Evolutionary conservation across 2,329 filamentous ascomycete genomes (phyloP).

Genomic region (Sclerotinia minor): DNA sequence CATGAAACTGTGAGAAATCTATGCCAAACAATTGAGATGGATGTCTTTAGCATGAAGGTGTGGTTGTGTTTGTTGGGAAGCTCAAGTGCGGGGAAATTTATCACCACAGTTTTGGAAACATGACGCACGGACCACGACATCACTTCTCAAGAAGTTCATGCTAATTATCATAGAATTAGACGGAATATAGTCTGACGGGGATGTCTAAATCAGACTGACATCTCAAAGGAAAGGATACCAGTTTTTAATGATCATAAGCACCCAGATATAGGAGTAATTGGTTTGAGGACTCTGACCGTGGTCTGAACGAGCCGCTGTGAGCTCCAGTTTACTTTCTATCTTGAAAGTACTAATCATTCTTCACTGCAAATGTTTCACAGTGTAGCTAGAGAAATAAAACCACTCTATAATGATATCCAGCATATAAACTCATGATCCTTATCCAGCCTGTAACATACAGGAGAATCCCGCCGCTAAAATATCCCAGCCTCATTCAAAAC

Average conservation of each 20-base stretch:
- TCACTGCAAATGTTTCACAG: neutral
- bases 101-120: neutral
- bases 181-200: too few species aligned
- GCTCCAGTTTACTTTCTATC: neutral
- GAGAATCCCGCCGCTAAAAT: neutral
- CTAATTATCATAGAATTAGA: neutral
- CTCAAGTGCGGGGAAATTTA: slow-evolving; percentile 12
- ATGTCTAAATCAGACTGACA: neutral
- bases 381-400: neutral
- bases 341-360: neutral
- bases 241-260: neutral
- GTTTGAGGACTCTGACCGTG: too few species aligned
- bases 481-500: neutral
- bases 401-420: too few species aligned
- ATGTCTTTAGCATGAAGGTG: neutral
- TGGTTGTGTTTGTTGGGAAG: neutral
- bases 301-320: neutral
- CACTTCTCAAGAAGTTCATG: neutral
- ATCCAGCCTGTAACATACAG: neutral
- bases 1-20: too few species aligned
- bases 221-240: too few species aligned
- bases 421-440: neutral
- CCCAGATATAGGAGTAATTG: too few species aligned
- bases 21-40: neutral
- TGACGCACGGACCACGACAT: neutral